A percentile compares a stretch with the other conserved stretches of the same genome.
phyloP scores from a whole-genome alignment of 1,284 basidiomycete species.

The Neotropicomus parvogracilis region DNA sequence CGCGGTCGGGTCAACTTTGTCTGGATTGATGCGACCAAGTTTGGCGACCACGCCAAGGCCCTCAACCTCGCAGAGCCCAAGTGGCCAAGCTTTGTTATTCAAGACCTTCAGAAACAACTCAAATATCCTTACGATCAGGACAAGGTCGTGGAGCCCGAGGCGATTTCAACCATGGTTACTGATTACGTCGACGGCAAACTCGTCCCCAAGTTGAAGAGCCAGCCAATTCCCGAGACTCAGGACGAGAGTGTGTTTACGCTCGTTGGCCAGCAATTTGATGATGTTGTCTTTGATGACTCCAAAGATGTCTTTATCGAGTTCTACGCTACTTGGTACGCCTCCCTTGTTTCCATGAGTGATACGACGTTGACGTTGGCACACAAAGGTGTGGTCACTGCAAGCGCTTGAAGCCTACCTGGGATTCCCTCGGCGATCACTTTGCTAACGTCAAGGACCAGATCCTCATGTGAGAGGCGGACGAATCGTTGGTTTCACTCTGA shows the following conservation, averaged over 20 bases:
- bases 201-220: constrained; percentile 85
- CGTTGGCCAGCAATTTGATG: constrained; percentile 89
- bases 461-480: constrained; percentile 62
- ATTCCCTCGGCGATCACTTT: constrained; percentile 86
- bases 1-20: constrained; percentile 95
- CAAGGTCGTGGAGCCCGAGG: constrained; percentile 55
- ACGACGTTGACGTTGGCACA: not conserved
- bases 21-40: constrained; percentile 96
- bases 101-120: constrained; percentile 78
- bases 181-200: constrained; percentile 74
- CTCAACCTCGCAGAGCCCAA: constrained; percentile 82
- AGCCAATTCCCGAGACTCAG: constrained; percentile 82
- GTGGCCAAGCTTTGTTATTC: constrained; percentile 95
- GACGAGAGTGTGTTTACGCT: constrained; percentile 81
- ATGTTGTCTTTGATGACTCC: constrained; percentile 78
- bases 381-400: constrained; percentile 92
- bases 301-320: constrained; percentile 98
- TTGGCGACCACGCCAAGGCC: constrained; percentile 92
- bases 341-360: not conserved
- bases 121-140: constrained; percentile 87
- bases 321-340: constrained; percentile 87
- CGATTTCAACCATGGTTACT: constrained; percentile 59
- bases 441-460: constrained; percentile 73
- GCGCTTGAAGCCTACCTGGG: constrained; percentile 93
- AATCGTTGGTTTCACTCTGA: constrained; percentile 1